Evolutionary conservation across 768 basidiomycete species (phyloP), one percentile per base, ranked within the genome.

Genomic region (Hygrocybe coccinea): DNA sequence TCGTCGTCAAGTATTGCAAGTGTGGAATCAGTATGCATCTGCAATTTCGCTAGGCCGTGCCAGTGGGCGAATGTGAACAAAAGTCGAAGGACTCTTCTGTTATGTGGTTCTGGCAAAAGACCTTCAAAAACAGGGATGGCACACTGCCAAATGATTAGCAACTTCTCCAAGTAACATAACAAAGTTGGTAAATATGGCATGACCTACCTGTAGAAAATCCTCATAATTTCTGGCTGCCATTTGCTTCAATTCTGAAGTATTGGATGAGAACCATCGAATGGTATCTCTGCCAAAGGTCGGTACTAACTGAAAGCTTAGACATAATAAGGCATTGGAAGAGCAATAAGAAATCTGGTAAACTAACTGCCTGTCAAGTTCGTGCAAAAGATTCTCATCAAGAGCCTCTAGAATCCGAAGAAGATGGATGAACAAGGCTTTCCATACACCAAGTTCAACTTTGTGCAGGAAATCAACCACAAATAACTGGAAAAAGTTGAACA

Each of bases 21-120:
- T 1, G 72, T 71, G 0, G 58, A 39, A n/a, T 70, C 64, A 0
- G 69, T 71, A 44, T 75, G 74, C 48, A 74, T 56, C 0, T 68
- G 64, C 0, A 76, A 63, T 46, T 76, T 76, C 3, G 72, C 71
- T 4, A 69, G 59, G 1, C 67, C 67, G 56, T 76, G 73, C 73
- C 72, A 74, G 14, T 60, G 55, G 0, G 60, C 65, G 21, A 70
- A 49, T 9, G 51, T 51, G 55, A 64, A 75, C 1, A 75, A 62
- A 1, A 74, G 55, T 21, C 67, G 60, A 4, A 62, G 55, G 1
- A 73, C 54, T 3, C 56, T 50, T 1, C 47, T 3, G n/a, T 71
- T 60, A 17, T 73, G 62, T 0, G 49, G 46, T 1, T 56, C 43
- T 0, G 61, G 66, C 0, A 75, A 59, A 0, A 75, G 62, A 1